A percentile compares a stretch with the other conserved stretches of the same genome.
phyloP scores from a whole-genome alignment of 768 basidiomycete species.

The Boletus coccyginus region DNA sequence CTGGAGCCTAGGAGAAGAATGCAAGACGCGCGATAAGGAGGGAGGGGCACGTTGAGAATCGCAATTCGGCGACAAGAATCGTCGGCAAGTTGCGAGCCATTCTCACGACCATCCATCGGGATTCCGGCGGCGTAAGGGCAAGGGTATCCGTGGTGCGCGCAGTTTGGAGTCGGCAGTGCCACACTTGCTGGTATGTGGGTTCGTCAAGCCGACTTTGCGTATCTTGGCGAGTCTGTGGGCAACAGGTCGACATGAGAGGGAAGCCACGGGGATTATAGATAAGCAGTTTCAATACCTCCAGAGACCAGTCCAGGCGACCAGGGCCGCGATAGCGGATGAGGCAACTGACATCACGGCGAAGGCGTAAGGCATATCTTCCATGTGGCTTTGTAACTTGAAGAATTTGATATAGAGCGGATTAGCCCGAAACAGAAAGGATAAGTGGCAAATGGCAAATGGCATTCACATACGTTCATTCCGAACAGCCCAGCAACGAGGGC shows the following conservation, averaged over 20 bases:
- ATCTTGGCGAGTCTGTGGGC: constrained; percentile 41
- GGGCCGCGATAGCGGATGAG: constrained; percentile 54
- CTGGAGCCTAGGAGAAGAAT: neutral
- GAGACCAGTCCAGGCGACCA: constrained; percentile 66
- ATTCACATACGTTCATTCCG: constrained; percentile 88
- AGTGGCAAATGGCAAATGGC: neutral
- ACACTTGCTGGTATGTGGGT: constrained; percentile 19
- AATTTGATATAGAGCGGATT: constrained; percentile 20
- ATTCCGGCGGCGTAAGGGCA: constrained; percentile 39
- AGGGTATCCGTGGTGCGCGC: constrained; percentile 34
- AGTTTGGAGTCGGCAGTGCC: constrained; percentile 10
- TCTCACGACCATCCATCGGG: constrained; percentile 41
- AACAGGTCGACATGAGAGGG: constrained; percentile 1
- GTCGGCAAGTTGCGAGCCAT: constrained; percentile 6
- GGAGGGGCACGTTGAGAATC: neutral
- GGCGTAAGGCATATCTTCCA: constrained; percentile 72
- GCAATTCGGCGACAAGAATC: neutral
- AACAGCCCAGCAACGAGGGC: constrained; percentile 89
- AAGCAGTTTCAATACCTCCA: constrained; percentile 44
- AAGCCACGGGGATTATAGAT: constrained; percentile 9
- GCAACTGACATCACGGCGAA: constrained; percentile 64
- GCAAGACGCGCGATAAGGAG: constrained; percentile 11
- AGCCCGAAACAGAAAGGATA: constrained; percentile 23
- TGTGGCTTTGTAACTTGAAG: constrained; percentile 64
- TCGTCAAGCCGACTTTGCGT: constrained; percentile 44